Conservation (phyloP, 1,139 yeast species). For the Kodamaea suecica region DNA sequence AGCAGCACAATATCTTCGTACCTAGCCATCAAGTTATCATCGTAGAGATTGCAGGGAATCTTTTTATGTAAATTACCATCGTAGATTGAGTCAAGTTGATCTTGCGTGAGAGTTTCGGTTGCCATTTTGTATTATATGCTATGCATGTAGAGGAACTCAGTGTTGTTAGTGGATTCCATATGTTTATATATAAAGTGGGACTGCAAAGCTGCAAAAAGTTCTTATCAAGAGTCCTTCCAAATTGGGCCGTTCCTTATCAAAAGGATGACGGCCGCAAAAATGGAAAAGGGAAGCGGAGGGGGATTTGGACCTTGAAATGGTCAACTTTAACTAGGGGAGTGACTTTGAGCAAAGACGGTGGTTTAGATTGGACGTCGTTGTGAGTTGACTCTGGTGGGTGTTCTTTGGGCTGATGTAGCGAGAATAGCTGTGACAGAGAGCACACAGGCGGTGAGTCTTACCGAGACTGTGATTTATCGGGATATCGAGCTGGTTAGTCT, state of each 20-base stretch:
- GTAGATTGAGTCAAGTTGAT: conserved; percentile 12
- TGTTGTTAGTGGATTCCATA: not conserved
- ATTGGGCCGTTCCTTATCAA: not conserved
- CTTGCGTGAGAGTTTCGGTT: conserved; percentile 4
- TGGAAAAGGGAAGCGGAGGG: not conserved
- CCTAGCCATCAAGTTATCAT: conserved; percentile 13
- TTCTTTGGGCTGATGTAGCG: too few species aligned
- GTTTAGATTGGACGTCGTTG: too few species aligned
- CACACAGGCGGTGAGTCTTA: too few species aligned
- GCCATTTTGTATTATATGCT: conserved; percentile 5
- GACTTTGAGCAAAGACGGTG: too few species aligned
- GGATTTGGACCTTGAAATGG: not conserved
- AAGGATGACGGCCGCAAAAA: not conserved
- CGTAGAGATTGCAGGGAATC: conserved; percentile 18
- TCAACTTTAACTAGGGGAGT: too few species aligned
- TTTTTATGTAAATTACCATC: conserved; percentile 22
- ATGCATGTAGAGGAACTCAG: not conserved
- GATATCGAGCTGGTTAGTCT: too few species aligned
- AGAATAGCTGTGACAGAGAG: too few species aligned
- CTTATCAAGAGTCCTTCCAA: not conserved
- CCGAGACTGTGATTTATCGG: too few species aligned
- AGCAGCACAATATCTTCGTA: conserved; percentile 9
- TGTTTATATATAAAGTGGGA: not conserved
- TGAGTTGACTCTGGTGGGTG: too few species aligned
- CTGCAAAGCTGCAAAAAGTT: not conserved